Evolutionary conservation across 495 filamentous ascomycete genomes (phyloP).

Genomic region (Daldinia bambusicola): DNA sequence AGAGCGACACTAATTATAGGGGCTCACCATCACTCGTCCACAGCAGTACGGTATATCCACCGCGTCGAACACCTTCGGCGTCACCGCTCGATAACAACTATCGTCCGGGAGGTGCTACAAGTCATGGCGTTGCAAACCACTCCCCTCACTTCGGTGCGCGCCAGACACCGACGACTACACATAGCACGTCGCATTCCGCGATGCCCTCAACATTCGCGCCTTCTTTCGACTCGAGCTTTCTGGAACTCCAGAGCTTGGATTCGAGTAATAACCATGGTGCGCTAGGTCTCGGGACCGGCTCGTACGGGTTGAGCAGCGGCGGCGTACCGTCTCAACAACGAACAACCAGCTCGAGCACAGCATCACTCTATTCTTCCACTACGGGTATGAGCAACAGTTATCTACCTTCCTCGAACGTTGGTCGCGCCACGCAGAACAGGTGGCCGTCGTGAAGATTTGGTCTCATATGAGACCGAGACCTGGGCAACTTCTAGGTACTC

Average conservation of each 20-base stretch:
- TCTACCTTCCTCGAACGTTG: constrained; percentile 41
- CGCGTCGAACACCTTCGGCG: constrained; percentile 52
- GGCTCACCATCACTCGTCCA: constrained; percentile 50
- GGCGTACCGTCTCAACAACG: constrained; percentile 45
- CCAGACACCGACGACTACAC: constrained; percentile 43
- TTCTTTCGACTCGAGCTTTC: constrained; percentile 50
- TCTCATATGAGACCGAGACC: not conserved
- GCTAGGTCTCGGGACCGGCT: constrained; percentile 39
- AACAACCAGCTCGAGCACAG: constrained; percentile 43
- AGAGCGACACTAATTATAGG: constrained; percentile 54
- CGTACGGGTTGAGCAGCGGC: constrained; percentile 45
- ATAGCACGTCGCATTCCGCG: constrained; percentile 44
- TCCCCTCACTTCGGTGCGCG: constrained; percentile 51
- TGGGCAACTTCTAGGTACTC: not conserved
- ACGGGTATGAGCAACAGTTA: constrained; percentile 47
- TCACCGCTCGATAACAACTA: constrained; percentile 53
- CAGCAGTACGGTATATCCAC: constrained; percentile 48
- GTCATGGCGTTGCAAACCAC: constrained; percentile 52
- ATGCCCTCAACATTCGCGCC: constrained; percentile 42
- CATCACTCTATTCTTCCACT: constrained; percentile 42
- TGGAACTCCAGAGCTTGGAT: constrained; percentile 54
- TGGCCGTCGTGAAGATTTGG: constrained; percentile 39
- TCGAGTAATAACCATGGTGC: constrained; percentile 46
- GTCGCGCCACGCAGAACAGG: constrained; percentile 44
- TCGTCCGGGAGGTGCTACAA: constrained; percentile 40